Percentiles rank a stretch among this genome's conserved stretches.
These are phyloP conservation scores for Phytophthora megakarya DNA, from an alignment of 352 stramenopile genomes.

Conservation along the genomic window DNA sequence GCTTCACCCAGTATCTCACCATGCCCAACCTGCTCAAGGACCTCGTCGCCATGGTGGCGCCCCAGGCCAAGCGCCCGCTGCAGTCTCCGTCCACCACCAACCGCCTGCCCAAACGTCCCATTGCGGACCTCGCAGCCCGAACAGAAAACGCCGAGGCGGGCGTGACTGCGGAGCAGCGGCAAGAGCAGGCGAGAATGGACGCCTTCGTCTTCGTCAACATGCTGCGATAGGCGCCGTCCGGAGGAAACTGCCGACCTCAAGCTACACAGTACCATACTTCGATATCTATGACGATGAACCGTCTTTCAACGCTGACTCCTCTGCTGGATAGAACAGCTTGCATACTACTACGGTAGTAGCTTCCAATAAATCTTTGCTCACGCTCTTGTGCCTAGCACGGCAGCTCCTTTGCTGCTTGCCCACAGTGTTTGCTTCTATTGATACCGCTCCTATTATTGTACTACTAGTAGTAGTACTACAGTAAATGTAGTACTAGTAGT, in stretches of 20 bases:
- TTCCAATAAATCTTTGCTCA: conserved; percentile 28
- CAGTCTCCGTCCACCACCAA: conserved; percentile 35
- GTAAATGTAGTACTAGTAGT: no score
- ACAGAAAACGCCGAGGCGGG: conserved; percentile 20
- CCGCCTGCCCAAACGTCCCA: conserved; percentile 32
- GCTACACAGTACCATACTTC: conserved; percentile 29
- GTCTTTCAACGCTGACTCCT: not conserved
- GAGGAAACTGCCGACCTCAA: not conserved
- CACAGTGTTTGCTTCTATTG: no score
- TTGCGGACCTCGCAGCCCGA: conserved; percentile 28
- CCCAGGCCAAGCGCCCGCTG: conserved; percentile 40
- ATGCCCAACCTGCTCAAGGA: conserved; percentile 61
- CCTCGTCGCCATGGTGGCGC: conserved; percentile 42
- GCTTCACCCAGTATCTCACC: conserved; percentile 1
- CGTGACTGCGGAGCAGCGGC: conserved; percentile 35
- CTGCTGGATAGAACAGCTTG: conserved; percentile 1
- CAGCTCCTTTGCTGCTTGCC: conserved; percentile 19
- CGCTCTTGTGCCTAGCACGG: conserved; percentile 25
- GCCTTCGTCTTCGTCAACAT: conserved; percentile 52
- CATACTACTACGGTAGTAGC: no score
- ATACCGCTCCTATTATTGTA: not conserved
- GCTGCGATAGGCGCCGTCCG: conserved; percentile 40
- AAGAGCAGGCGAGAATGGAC: conserved; percentile 50
- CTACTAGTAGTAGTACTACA: no score
- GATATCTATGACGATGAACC: conserved; percentile 31